Evolutionary conservation across 768 basidiomycete species (phyloP).

Genomic region (Galerina marginata): DNA sequence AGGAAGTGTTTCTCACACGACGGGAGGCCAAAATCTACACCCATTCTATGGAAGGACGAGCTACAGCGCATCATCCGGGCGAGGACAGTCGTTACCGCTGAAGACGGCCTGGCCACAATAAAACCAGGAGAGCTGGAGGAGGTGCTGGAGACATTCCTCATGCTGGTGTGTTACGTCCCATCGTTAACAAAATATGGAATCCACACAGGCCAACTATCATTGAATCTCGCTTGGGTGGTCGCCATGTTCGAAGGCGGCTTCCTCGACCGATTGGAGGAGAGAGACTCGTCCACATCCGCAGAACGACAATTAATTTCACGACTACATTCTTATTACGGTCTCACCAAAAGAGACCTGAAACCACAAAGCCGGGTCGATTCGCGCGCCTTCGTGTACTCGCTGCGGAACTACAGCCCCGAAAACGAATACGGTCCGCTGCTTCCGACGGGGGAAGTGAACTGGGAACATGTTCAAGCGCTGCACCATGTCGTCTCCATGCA

Average conservation of each 20-base stretch:
- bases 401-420: conserved; percentile 56
- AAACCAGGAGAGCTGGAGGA: conserved; percentile 47
- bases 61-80: conserved; percentile 64
- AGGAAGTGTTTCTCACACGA: conserved; percentile 47
- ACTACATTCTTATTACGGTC: conserved; percentile 62
- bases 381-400: conserved; percentile 64
- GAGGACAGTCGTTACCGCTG: conserved; percentile 44
- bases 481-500: conserved; percentile 64
- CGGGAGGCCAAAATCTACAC: conserved; percentile 32
- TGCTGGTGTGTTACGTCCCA: conserved; percentile 49
- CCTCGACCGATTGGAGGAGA: conserved; percentile 41
- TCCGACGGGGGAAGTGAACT: conserved; percentile 56
- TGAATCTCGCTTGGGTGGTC: conserved; percentile 58
- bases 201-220: conserved; percentile 40
- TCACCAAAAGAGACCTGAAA: conserved; percentile 51
- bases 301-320: conserved; percentile 54
- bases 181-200: conserved; percentile 32
- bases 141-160: conserved; percentile 55
- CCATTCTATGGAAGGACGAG: conserved; percentile 57
- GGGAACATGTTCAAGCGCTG: conserved; percentile 61
- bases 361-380: conserved; percentile 40
- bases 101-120: conserved; percentile 33
- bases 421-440: conserved; percentile 65
- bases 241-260: conserved; percentile 47
- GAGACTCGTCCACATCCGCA: conserved; percentile 24